Evolutionary conservation across 257 asterid genomes (phyloP).

Genomic region (Plantago major): DNA sequence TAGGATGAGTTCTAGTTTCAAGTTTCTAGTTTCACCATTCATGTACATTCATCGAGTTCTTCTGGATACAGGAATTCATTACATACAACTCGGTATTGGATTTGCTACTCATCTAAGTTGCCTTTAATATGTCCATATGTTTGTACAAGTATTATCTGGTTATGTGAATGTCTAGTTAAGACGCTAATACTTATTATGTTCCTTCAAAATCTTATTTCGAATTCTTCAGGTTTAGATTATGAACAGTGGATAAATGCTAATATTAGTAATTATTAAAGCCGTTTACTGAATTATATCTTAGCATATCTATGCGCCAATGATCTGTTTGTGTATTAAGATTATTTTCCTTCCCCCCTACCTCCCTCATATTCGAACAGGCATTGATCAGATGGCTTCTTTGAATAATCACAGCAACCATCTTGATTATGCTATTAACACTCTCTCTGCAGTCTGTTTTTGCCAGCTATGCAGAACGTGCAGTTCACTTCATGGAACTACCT

Average conservation of each 20-base stretch:
- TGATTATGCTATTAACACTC: no score
- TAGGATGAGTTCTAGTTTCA: not conserved
- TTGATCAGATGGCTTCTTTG: no score
- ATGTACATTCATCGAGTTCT: not conserved
- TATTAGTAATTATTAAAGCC: no score
- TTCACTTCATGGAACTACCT: slow-evolving; percentile 99
- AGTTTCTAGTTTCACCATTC: not conserved
- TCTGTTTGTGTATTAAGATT: no score
- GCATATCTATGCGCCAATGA: no score
- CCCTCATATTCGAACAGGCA: no score
- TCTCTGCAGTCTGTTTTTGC: slow-evolving; percentile 75
- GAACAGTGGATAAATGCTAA: slow-evolving; percentile 2
- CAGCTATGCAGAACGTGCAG: slow-evolving; percentile 85
- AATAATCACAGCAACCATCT: no score
- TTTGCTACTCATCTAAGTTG: not conserved
- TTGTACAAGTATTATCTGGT: not conserved
- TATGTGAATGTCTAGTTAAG: slow-evolving; percentile 2
- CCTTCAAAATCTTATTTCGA: no score
- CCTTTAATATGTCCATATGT: slow-evolving; percentile 5
- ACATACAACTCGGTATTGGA: not conserved
- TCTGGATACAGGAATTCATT: not conserved
- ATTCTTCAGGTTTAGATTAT: no score
- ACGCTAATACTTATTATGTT: not conserved
- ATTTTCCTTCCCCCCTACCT: no score
- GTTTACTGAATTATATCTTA: no score